A percentile compares a stretch with the other conserved stretches of the same genome.
Conservation (phyloP, 495 filamentous ascomycete genomes). For the Pyrenopolyporus hunteri region DNA sequence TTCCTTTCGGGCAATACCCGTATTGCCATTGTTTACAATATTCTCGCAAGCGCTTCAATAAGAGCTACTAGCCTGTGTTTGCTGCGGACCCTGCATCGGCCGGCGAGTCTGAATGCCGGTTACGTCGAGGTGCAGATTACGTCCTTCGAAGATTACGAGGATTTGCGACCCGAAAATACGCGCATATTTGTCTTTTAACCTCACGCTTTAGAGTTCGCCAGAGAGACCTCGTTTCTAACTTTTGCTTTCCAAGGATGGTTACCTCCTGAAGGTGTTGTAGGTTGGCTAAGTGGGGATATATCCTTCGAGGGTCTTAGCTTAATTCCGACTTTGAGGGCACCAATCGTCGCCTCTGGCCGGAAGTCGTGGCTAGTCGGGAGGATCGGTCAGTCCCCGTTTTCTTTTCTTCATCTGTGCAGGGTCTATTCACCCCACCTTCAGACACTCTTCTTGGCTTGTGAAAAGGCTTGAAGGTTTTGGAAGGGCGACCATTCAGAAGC, state of each 20-base stretch:
- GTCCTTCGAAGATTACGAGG: constrained; percentile 3
- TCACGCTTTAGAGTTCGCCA: neutral
- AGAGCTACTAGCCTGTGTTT: constrained; percentile 22
- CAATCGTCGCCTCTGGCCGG: constrained; percentile 22
- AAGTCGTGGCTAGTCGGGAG: constrained; percentile 19
- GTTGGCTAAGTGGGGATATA: no score
- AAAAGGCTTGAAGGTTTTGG: neutral
- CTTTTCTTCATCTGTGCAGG: neutral
- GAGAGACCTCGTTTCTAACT: neutral
- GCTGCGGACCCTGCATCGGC: constrained; percentile 1
- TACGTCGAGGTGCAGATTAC: constrained; percentile 12
- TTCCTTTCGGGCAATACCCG: neutral
- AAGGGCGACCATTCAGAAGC: constrained; percentile 14
- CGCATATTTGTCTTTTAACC: neutral
- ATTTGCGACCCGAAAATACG: neutral
- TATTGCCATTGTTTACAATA: constrained; percentile 2
- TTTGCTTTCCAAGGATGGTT: neutral
- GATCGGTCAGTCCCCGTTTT: neutral
- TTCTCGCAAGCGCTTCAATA: constrained; percentile 9
- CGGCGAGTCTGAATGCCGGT: neutral
- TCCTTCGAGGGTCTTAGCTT: constrained; percentile 1
- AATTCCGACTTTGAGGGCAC: constrained; percentile 17
- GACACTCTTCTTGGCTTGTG: neutral
- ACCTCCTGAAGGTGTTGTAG: neutral
- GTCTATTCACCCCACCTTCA: constrained; percentile 2